phyloP scores from a whole-genome alignment of 2,329 filamentous ascomycete species.

The Aspergillus niger region DNA sequence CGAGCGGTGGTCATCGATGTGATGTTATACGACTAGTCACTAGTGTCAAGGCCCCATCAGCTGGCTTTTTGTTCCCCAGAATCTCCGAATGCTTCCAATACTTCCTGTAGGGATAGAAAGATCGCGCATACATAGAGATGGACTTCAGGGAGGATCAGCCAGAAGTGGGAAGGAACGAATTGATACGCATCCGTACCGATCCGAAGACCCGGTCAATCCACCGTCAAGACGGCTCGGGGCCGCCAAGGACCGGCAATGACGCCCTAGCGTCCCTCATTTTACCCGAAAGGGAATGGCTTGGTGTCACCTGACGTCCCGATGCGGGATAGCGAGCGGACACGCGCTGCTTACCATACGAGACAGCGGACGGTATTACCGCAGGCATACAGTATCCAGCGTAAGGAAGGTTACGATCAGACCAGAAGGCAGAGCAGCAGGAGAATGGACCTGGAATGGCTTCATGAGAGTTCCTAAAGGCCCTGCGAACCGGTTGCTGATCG shows the following conservation, averaged over 20 bases:
- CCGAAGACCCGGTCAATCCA: conserved; percentile 10
- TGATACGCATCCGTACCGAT: conserved; percentile 2
- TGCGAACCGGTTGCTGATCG: neutral
- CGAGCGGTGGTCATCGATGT: conserved; percentile 58
- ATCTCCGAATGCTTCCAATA: neutral
- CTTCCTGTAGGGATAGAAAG: neutral
- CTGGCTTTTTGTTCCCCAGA: neutral
- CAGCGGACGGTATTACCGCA: conserved; percentile 14
- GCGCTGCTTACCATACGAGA: conserved; percentile 12
- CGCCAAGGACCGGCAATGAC: conserved; percentile 3
- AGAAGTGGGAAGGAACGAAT: neutral
- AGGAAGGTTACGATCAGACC: conserved; percentile 11
- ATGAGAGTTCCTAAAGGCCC: conserved; percentile 15
- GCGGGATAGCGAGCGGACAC: conserved; percentile 12
- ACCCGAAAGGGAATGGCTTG: neutral
- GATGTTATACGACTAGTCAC: conserved; percentile 20
- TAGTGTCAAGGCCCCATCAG: neutral
- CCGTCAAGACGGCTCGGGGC: conserved; percentile 1
- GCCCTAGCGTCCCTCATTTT: conserved; percentile 3
- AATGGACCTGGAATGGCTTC: conserved; percentile 22
- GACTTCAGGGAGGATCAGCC: neutral
- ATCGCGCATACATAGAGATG: neutral
- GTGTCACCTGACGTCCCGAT: conserved; percentile 14
- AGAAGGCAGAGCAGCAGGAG: conserved; percentile 13
- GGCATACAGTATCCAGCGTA: conserved; percentile 24